Conservation (phyloP, 352 stramenopile genomes). For the Globisporangium rhizosaccharum region DNA sequence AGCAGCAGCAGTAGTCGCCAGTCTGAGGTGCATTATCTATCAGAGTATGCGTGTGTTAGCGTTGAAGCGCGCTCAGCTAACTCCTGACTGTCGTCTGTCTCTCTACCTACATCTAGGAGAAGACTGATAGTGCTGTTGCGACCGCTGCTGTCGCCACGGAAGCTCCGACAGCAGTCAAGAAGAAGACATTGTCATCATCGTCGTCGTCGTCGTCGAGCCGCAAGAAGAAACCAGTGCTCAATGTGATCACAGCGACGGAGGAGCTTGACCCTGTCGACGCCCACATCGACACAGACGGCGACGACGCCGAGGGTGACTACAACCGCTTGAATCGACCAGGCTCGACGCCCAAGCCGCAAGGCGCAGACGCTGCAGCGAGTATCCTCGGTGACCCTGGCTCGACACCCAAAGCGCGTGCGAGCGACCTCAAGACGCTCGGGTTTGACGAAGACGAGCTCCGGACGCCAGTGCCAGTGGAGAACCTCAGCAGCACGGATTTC, state of each 20-base stretch:
- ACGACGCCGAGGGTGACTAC: slow-evolving; percentile 21
- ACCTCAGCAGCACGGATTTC: neutral
- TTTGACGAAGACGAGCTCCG: slow-evolving; percentile 47
- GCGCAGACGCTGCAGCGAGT: slow-evolving; percentile 8
- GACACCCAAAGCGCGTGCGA: slow-evolving; percentile 43
- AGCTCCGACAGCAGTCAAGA: neutral
- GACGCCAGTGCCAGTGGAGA: slow-evolving; percentile 10
- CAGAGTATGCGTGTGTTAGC: neutral
- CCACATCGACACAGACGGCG: slow-evolving; percentile 2
- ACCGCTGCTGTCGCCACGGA: neutral
- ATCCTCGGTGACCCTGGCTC: slow-evolving; percentile 57
- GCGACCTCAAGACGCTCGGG: slow-evolving; percentile 38
- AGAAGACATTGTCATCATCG: slow-evolving; percentile 3
- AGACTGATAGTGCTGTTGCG: neutral
- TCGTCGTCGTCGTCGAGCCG: neutral
- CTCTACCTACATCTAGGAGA: neutral
- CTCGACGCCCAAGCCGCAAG: slow-evolving; percentile 42
- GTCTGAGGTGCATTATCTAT: slow-evolving; percentile 1
- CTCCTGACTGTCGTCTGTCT: neutral
- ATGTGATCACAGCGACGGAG: slow-evolving; percentile 29
- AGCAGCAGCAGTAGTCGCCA: slow-evolving; percentile 6
- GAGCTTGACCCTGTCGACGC: slow-evolving; percentile 8
- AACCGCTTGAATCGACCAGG: slow-evolving; percentile 59
- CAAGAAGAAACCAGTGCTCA: slow-evolving; percentile 34
- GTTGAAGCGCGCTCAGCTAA: neutral